Conservation (phyloP, 2,329 filamentous ascomycete species). For the Dactylellina parvicollis region DNA sequence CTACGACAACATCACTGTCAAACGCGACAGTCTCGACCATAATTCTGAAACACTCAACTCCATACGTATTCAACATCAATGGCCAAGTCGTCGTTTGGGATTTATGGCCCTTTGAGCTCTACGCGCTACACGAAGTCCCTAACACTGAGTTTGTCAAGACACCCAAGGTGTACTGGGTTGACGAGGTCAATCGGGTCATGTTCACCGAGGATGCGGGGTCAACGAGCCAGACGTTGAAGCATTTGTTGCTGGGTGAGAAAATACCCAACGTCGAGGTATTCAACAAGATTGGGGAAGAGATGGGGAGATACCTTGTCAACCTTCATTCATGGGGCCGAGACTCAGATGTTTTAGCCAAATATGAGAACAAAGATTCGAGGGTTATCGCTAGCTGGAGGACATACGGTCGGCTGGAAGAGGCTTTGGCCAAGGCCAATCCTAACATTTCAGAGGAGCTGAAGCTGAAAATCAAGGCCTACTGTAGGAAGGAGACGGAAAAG, state of each 20-base stretch:
- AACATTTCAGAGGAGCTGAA: slow-evolving; percentile 21
- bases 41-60: slow-evolving; percentile 49
- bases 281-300: slow-evolving; percentile 40
- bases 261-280: slow-evolving; percentile 32
- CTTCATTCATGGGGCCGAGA: slow-evolving; percentile 33
- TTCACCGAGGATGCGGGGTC: slow-evolving; percentile 44
- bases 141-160: slow-evolving; percentile 35
- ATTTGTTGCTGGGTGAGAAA: slow-evolving; percentile 20
- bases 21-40: slow-evolving; percentile 7
- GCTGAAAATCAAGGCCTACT: slow-evolving; percentile 18
- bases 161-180: slow-evolving; percentile 49
- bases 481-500: slow-evolving; percentile 30
- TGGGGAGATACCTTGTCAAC: slow-evolving; percentile 28
- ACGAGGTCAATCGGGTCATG: slow-evolving; percentile 45
- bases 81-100: slow-evolving; percentile 40
- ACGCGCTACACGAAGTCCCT: slow-evolving; percentile 30
- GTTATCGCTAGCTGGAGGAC: slow-evolving; percentile 51
- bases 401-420: slow-evolving; percentile 25
- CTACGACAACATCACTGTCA: not conserved
- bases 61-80: slow-evolving; percentile 32
- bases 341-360: slow-evolving; percentile 17
- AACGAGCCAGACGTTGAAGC: slow-evolving; percentile 31
- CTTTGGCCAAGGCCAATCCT: slow-evolving; percentile 20
- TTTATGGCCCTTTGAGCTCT: slow-evolving; percentile 34
- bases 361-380: slow-evolving; percentile 38